Conservation (phyloP, 176 grass and related monocot genomes). For the Phragmites australis region DNA sequence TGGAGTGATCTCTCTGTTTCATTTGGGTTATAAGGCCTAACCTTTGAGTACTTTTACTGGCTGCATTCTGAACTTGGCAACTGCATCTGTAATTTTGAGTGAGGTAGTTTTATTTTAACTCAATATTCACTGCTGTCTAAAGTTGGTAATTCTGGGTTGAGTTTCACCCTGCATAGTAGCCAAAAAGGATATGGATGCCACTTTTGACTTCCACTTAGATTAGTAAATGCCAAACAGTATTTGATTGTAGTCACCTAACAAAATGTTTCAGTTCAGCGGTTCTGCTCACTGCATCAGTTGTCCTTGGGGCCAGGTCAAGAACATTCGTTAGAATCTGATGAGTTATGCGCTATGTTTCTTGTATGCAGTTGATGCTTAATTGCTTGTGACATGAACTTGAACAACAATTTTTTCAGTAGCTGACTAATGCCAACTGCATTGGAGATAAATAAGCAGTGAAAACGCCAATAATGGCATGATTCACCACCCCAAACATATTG, state of each 20-base stretch:
- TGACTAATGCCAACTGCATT: not conserved
- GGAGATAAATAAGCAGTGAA: not conserved
- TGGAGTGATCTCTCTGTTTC: not conserved
- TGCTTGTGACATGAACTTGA: not conserved
- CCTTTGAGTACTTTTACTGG: not conserved
- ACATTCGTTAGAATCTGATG: not conserved
- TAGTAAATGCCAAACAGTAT: not conserved
- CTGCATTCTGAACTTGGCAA: not conserved
- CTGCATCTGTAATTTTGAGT: not conserved
- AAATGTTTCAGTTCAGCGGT: not conserved
- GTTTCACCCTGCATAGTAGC: not conserved
- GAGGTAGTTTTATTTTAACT: not conserved
- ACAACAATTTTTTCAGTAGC: not conserved
- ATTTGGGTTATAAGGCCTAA: not conserved
- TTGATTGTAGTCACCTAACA: not conserved
- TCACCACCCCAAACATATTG: constrained; percentile 2
- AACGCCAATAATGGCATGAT: not conserved
- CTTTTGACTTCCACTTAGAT: not conserved
- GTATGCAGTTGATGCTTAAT: not conserved
- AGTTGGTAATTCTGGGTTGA: not conserved
- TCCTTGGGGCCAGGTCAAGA: not conserved
- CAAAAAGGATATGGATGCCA: not conserved
- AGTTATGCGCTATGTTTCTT: not conserved
- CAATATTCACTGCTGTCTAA: not conserved
- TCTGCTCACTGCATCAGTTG: not conserved